Base-by-base conservation (phyloP, 2,329 filamentous ascomycete species). In the Fusarium devonianum region DNA sequence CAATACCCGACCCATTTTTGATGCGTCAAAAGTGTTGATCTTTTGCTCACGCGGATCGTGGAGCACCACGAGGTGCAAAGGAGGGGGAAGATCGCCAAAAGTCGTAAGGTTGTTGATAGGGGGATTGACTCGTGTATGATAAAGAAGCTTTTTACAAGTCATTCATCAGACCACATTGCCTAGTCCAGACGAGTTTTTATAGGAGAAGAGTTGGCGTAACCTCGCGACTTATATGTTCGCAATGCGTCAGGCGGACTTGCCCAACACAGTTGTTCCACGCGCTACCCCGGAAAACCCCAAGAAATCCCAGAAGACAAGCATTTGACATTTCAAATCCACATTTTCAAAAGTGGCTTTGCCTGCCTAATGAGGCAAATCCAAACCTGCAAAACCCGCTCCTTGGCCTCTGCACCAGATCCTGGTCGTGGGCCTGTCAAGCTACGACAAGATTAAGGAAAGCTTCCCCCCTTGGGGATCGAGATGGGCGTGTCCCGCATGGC, bases 211-310 rank as follows among this genome's bases (percentile, higher is more conserved):
- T 30, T 23, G 16, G 29, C 6, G 43, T 29, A 13, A 14, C 28
- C 12, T 1, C 11, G 28, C 13, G n/a, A 32, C 26, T 37, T 33
- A 36, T 47, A 39, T 49, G 32, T 19, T 9, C 16, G 17, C 10
- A n/a, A 25, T 29, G 17, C 12, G 2, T 17, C 14, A 18, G 10
- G 29, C 57, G 48, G 56, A 51, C 37, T 43, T 60, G 19, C 56
- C 56, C 16, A 51, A 60, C 30, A 49, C 29, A 46, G 56, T 17
- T 19, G 51, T 46, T 58, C 56, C 53, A 47, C 34, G 12, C 13
- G 11, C 11, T 33, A 33, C 45, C 42, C 53, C 38, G 3, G 23
- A 25, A 25, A 25, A n/a, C n/a, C 23, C 5, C 23, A 8, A 32
- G 40, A 38, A 34, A 49, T 56, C n/a, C n/a, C n/a, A n/a, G n/a